Percentiles rank a stretch among this genome's conserved stretches.
These are phyloP conservation scores for Globomyces pollinis-pini DNA, from an alignment of 192 early-diverging fungal genomes.

Conservation along the genomic window DNA sequence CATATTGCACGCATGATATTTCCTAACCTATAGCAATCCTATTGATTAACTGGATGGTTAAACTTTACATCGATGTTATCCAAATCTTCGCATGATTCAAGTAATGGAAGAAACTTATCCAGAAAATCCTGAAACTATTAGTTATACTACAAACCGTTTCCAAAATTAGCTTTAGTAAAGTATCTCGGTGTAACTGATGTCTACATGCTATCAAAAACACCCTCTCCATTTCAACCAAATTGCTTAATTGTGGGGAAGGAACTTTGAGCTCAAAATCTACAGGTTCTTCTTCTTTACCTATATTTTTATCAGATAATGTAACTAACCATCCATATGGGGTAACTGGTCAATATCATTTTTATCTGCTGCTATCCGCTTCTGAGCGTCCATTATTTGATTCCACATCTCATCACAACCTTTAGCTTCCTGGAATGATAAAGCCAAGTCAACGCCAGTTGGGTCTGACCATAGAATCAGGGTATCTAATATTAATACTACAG, in stretches of 20 bases:
- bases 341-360: constrained; percentile 41
- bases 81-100: constrained; percentile 64
- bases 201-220: constrained; percentile 49
- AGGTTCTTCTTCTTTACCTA: constrained; percentile 1
- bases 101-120: constrained; percentile 47
- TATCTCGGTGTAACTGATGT: constrained; percentile 55
- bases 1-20: constrained; percentile 68
- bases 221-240: constrained; percentile 64
- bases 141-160: neutral
- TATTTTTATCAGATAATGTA: too few species aligned
- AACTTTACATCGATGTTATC: too few species aligned
- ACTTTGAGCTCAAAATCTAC: constrained; percentile 13
- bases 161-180: constrained; percentile 52
- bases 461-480: constrained; percentile 94
- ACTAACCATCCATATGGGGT: constrained; percentile 22
- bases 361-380: constrained; percentile 30
- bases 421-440: constrained; percentile 86
- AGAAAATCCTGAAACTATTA: constrained; percentile 52
- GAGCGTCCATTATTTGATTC: constrained; percentile 31
- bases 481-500: constrained; percentile 34
- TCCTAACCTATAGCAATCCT: constrained; percentile 66
- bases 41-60: too few species aligned
- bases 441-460: constrained; percentile 66
- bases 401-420: constrained; percentile 78
- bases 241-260: constrained; percentile 62